phyloP scores from a whole-genome alignment of 2,329 filamentous ascomycete species.

The Pseudohalonectria lignicola region DNA sequence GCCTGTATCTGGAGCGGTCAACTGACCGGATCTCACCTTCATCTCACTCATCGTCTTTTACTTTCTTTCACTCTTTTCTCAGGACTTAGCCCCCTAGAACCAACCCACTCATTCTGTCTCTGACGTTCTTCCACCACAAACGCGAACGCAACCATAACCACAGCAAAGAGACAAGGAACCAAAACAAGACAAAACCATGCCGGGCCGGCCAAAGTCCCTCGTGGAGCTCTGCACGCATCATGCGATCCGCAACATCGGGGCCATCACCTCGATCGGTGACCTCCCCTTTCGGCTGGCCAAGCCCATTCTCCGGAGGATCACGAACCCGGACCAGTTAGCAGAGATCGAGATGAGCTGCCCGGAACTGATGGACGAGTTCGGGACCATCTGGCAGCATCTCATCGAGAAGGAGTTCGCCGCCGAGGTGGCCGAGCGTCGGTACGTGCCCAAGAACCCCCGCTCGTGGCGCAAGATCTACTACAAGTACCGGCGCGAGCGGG shows the following conservation, averaged over 20 bases:
- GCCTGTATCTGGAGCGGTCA: too few relatives aligned
- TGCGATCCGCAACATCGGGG: slow-evolving; percentile 40
- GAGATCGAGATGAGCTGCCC: slow-evolving; percentile 65
- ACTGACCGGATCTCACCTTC: too few relatives aligned
- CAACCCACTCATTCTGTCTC: too few relatives aligned
- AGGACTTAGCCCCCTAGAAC: too few relatives aligned
- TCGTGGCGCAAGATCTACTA: slow-evolving; percentile 74
- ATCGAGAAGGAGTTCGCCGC: slow-evolving; percentile 68
- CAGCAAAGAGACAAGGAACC: too few relatives aligned
- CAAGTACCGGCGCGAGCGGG: slow-evolving; percentile 51
- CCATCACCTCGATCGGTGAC: slow-evolving; percentile 60
- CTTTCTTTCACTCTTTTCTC: too few relatives aligned
- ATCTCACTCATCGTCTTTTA: too few relatives aligned
- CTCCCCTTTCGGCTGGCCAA: slow-evolving; percentile 56
- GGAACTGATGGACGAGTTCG: slow-evolving; percentile 59
- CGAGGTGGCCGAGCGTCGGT: slow-evolving; percentile 46
- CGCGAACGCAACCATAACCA: too few relatives aligned
- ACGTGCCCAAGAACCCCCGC: slow-evolving; percentile 52
- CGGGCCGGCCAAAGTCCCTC: slow-evolving; percentile 24
- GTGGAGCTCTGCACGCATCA: slow-evolving; percentile 12
- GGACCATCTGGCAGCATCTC: slow-evolving; percentile 67
- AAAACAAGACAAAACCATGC: slow-evolving; percentile 36
- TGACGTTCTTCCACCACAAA: too few relatives aligned
- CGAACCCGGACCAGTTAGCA: slow-evolving; percentile 64
- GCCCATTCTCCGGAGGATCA: slow-evolving; percentile 59